A percentile compares a stretch with the other conserved stretches of the same genome.
phyloP scores from a whole-genome alignment of 495 filamentous ascomycete species.

The Penicillium samsonianum region DNA sequence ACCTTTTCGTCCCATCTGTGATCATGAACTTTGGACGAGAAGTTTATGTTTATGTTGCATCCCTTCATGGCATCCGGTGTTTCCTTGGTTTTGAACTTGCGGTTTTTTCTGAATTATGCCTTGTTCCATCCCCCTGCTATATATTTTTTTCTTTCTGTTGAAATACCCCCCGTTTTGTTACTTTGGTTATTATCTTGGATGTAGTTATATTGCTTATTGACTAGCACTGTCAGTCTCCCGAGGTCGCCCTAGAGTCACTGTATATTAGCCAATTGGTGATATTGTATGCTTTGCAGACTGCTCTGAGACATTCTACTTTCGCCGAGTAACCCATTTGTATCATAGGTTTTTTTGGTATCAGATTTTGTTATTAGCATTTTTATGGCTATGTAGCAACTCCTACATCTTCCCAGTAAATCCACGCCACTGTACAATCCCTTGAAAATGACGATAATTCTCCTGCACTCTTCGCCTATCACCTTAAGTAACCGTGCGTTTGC shows the following conservation, averaged over 20 bases:
- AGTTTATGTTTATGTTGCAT: slow-evolving; percentile 29
- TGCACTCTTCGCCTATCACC: neutral
- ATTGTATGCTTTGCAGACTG: slow-evolving; percentile 3
- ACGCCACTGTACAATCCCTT: neutral
- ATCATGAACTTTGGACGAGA: slow-evolving; percentile 19
- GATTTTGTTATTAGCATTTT: neutral
- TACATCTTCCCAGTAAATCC: neutral
- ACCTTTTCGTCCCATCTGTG: slow-evolving; percentile 11
- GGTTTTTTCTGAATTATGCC: slow-evolving; percentile 4
- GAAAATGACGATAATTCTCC: neutral
- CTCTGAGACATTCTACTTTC: neutral
- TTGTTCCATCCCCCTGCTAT: slow-evolving; percentile 8
- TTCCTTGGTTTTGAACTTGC: slow-evolving; percentile 16
- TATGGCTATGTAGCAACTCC: neutral
- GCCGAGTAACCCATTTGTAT: neutral
- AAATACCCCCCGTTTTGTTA: slow-evolving; percentile 28
- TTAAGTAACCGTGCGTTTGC: neutral
- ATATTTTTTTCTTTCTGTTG: slow-evolving; percentile 10
- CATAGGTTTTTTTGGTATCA: neutral
- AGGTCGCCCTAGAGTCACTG: slow-evolving; percentile 41
- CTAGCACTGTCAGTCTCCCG: slow-evolving; percentile 18
- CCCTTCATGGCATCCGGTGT: slow-evolving; percentile 35
- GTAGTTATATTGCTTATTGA: slow-evolving; percentile 25
- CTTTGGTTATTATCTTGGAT: slow-evolving; percentile 21
- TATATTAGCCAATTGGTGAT: slow-evolving; percentile 35